Percentiles rank a stretch among this genome's conserved stretches.
These are phyloP conservation scores for Syzygium aromaticum DNA, from an alignment of 345 rosid genomes.

Conservation along the genomic window DNA sequence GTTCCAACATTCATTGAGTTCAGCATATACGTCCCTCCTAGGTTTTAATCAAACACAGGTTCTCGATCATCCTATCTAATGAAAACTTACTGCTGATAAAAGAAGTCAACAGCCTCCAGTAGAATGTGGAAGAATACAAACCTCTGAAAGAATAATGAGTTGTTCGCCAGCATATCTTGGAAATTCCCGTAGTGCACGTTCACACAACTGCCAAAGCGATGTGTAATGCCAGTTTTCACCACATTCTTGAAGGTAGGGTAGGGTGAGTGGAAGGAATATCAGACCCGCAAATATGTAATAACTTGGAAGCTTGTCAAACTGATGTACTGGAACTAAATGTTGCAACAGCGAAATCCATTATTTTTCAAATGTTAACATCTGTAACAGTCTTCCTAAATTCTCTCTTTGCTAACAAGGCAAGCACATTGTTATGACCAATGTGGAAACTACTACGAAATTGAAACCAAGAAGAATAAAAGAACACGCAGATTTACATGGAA, in stretches of 20 bases:
- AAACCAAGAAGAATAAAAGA: not conserved
- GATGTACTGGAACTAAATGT: conserved; percentile 79
- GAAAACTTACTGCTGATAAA: not conserved
- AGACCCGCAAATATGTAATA: conserved; percentile 91
- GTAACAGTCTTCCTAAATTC: not conserved
- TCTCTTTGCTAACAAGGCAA: not conserved
- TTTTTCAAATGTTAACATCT: not conserved
- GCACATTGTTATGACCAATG: not conserved
- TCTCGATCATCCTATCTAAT: not conserved
- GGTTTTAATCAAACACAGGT: not conserved
- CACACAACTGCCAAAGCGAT: conserved; percentile 60
- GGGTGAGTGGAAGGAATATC: conserved; percentile 72
- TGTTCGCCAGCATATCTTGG: conserved; percentile 64
- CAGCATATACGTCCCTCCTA: not conserved
- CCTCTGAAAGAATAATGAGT: conserved; percentile 76
- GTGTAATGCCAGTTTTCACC: conserved; percentile 87
- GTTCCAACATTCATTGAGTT: not conserved
- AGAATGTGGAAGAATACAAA: conserved; percentile 5
- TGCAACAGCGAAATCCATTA: conserved; percentile 42
- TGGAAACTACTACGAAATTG: not conserved
- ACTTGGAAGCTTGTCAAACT: conserved; percentile 71
- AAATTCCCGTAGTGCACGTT: conserved; percentile 55
- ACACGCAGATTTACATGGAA: not conserved
- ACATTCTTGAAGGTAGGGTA: conserved; percentile 70
- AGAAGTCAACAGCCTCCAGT: not conserved